Evolutionary conservation across 1,139 yeast genomes (phyloP).

Genomic region (Saccharomyces hybrid): DNA sequence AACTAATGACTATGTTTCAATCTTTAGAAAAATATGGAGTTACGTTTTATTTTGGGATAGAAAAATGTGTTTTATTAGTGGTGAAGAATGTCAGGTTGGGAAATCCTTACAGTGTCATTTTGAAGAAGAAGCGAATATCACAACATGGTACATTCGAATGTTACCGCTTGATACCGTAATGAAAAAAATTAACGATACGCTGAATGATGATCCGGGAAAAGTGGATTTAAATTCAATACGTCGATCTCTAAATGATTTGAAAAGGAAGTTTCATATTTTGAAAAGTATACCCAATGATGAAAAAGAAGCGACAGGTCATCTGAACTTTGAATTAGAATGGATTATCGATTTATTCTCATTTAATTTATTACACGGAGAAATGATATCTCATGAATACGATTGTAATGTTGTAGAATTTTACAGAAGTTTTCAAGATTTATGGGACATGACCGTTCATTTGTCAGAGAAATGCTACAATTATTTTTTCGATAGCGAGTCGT

Average conservation of each 20-base stretch:
- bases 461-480: slow-evolving; percentile 18
- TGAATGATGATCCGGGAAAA: slow-evolving; percentile 20
- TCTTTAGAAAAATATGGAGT: slow-evolving; percentile 25
- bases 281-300: neutral
- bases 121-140: neutral
- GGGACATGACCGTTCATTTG: slow-evolving; percentile 19
- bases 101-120: slow-evolving; percentile 15
- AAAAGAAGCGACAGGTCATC: slow-evolving; percentile 5
- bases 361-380: slow-evolving; percentile 19
- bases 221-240: slow-evolving; percentile 15
- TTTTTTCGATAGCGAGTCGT: slow-evolving; percentile 12
- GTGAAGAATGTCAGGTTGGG: slow-evolving; percentile 26
- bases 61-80: slow-evolving; percentile 24
- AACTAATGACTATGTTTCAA: slow-evolving; percentile 12
- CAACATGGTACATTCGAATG: slow-evolving; percentile 18
- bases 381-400: slow-evolving; percentile 20
- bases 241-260: slow-evolving; percentile 9
- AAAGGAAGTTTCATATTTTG: slow-evolving; percentile 8
- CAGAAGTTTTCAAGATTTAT: slow-evolving; percentile 16
- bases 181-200: slow-evolving; percentile 13
- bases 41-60: slow-evolving; percentile 29
- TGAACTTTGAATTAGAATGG: slow-evolving; percentile 22
- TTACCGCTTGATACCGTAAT: slow-evolving; percentile 17
- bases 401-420: slow-evolving; percentile 12
- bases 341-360: slow-evolving; percentile 18